A percentile compares a stretch with the other conserved stretches of the same genome.
phyloP scores from a whole-genome alignment of 768 basidiomycete species.

The Candolleomyces efflorescens region DNA sequence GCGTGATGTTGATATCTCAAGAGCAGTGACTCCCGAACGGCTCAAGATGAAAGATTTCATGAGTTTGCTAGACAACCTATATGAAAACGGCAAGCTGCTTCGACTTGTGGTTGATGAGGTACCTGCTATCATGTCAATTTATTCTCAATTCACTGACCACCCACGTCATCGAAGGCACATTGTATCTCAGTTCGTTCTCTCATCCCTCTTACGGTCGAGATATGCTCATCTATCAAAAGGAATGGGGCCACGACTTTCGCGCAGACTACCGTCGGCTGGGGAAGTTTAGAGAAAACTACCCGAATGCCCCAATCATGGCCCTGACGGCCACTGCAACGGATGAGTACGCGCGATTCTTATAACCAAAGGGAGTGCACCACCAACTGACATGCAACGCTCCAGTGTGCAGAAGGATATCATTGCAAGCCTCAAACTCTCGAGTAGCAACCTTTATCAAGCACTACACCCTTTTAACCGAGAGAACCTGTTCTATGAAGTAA shows the following conservation, averaged over 20 bases:
- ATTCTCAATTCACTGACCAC: neutral
- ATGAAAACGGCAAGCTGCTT: constrained; percentile 57
- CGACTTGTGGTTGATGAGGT: constrained; percentile 83
- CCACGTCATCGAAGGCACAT: constrained; percentile 50
- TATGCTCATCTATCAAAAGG: constrained; percentile 32
- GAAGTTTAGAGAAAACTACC: constrained; percentile 60
- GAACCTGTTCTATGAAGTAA: constrained; percentile 80
- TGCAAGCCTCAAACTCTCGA: constrained; percentile 54
- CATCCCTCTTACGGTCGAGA: neutral
- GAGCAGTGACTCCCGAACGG: constrained; percentile 73
- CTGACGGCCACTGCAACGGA: constrained; percentile 81
- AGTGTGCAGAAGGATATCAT: constrained; percentile 79
- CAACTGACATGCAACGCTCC: constrained; percentile 1
- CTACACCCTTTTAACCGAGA: constrained; percentile 77
- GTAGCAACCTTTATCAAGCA: constrained; percentile 53
- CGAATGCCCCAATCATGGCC: constrained; percentile 79
- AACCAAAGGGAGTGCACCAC: neutral
- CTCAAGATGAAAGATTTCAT: constrained; percentile 53
- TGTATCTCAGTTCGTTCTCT: constrained; percentile 63
- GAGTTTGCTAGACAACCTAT: constrained; percentile 42
- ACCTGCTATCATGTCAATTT: constrained; percentile 8
- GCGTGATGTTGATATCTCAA: neutral
- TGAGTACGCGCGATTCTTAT: constrained; percentile 35
- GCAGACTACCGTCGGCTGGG: constrained; percentile 71
- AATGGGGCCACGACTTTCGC: constrained; percentile 85